Evolutionary conservation across 768 basidiomycete species (phyloP), one percentile per base, ranked within the genome.

Genomic region (Xanthoconium stramineum): DNA sequence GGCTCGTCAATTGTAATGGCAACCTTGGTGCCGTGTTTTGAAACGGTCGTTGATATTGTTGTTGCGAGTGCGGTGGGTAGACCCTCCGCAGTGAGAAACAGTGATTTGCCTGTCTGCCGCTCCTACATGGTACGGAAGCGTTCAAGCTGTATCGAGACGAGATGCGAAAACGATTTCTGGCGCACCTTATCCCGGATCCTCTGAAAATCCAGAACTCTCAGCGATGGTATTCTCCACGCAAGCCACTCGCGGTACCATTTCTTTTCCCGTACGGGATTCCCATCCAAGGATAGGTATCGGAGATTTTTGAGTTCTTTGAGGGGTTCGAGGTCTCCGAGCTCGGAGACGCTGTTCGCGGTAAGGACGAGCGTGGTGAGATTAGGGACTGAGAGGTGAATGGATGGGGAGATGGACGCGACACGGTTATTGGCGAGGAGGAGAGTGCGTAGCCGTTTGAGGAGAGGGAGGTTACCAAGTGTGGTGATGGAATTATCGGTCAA

Each of bases 181-280:
- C 86, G 79, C 78, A 94, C 93, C 85, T 94, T 93, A 73, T 94
- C 92, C 71, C 89, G 86, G 67, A 96, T 90, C 75, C 93, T 85
- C 81, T 93, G 89, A 76, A 91, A 96, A 83, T 96, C 93, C 69
- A 96, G 80, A 76, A 93, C 89, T 81, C 94, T 86, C 69, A 96
- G 81, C 69, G 82, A 81, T 72, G 88, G 85, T 79, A 93, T 79
- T 77, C 86, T 84, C 84, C 85, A 93, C 65, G 90, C 85, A 79
- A 94, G 83, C 93, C 93, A 96, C 78, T 93, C 91, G 78, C 92
- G 89, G 78, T 95, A 96, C 85, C 89, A 91, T 83, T 93, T 91
- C 80, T 89, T 90, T 77, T 94, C 89, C 69, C 80, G 76, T 33
- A 94, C 90, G 53, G 94, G 91, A 64, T 91, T 91, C 24, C 91